A percentile compares a stretch with the other conserved stretches of the same genome.
phyloP scores from a whole-genome alignment of 768 basidiomycete genomes.

The Chalciporus chontae region DNA sequence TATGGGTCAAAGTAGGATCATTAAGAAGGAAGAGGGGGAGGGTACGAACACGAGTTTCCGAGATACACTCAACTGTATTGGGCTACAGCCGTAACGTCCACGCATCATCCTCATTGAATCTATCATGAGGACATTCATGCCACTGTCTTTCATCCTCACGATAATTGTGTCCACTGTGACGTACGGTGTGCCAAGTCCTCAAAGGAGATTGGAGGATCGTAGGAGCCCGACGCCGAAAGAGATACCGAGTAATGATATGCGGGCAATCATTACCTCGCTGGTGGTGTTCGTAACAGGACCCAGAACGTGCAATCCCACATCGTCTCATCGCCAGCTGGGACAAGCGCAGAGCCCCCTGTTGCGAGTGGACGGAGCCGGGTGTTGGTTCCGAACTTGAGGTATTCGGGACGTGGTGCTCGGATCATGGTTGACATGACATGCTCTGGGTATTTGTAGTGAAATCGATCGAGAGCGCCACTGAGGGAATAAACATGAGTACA shows the following conservation, averaged over 20 bases:
- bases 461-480: neutral
- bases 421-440: conserved; percentile 4
- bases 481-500: conserved; percentile 1
- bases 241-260: neutral
- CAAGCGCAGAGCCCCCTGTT: neutral
- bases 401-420: neutral
- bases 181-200: conserved; percentile 11
- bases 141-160: conserved; percentile 2
- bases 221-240: conserved; percentile 14
- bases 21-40: neutral
- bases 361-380: conserved; percentile 8
- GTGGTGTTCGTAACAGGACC: neutral
- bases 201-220: neutral
- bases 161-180: conserved; percentile 4
- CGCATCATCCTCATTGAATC: neutral
- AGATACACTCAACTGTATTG: too few relatives aligned
- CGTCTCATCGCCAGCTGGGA: neutral
- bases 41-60: neutral
- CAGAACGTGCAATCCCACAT: conserved; percentile 5
- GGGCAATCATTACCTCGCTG: neutral
- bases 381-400: conserved; percentile 4
- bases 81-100: neutral
- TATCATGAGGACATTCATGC: conserved; percentile 3
- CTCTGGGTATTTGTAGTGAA: conserved; percentile 5
- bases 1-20: conserved; percentile 6